Base-by-base conservation (phyloP, 1,284 basidiomycete species). In the Cutaneotrichosporon dermatis region DNA sequence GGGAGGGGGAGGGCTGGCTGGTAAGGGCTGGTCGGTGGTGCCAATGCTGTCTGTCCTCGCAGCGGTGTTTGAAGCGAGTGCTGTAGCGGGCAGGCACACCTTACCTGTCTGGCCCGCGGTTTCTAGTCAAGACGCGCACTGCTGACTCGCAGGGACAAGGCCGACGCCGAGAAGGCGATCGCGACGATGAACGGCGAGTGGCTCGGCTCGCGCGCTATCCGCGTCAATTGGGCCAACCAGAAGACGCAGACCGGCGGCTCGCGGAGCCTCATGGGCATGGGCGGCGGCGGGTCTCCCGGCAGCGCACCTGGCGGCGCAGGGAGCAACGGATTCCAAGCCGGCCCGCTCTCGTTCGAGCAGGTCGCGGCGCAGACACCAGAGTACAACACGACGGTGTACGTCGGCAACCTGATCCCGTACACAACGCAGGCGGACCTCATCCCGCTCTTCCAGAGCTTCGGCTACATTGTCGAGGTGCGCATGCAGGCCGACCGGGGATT, bases 181-280 rank as follows among this genome's bases (percentile, higher is more conserved):
- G 89, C 89, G 37, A 92, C 93, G 56, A 98, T 98, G 94, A 98
- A 99, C 73, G 96, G 96, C 58, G 95, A 99, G 82, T 99, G 92
- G 93, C 85, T 99, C 45, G 95, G 95, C 53, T 91, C 91, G 49
- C 87, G 96, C 63, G 92, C 94, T 57, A 98, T 99, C 72, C 88
- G 95, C 64, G 94, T 99, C 79, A 99, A 99, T 81, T 99, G 95
- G 95, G 95, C 95, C 52, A 98, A 96, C 81, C 94, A 79, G 63
- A 98, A 98, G 83, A 96, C 92, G 33, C 90, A 92, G 78, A 82
- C 82, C 12, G 74, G 81, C 42, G 79, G 79, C 58, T 74, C 76
- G 40, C 74, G 79, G 40, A 84, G 85, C 51, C 68, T 66, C 15
- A 81, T 83, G 52, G 55, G 61, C 42, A 45, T 40, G 36, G 65